Percentiles rank a stretch among this genome's conserved stretches.
Conservation (phyloP, 176 grass and related monocot genomes). For the Olyra latifolia region DNA sequence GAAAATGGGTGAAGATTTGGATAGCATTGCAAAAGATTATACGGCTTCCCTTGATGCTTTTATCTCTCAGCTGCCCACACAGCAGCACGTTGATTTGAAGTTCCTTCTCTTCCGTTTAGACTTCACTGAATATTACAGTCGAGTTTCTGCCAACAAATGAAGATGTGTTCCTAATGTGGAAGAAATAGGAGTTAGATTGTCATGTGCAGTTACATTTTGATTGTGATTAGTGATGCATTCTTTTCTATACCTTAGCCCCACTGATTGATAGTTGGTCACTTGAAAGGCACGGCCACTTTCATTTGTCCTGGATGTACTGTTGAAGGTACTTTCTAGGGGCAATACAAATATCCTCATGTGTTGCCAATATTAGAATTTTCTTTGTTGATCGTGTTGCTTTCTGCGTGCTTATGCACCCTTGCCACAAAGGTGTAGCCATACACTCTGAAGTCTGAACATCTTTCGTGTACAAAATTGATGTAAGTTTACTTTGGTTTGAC, state of each 20-base stretch:
- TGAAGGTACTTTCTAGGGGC: conserved; percentile 13
- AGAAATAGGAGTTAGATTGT: conserved; percentile 32
- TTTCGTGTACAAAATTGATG: conserved; percentile 38
- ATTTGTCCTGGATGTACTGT: not conserved
- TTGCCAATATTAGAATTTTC: not conserved
- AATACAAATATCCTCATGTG: not conserved
- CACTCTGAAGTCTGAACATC: conserved; percentile 18
- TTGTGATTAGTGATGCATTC: conserved; percentile 31
- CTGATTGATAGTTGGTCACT: conserved; percentile 33
- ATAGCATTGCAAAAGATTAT: conserved; percentile 85
- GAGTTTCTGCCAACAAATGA: conserved; percentile 58
- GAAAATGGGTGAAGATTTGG: conserved; percentile 96
- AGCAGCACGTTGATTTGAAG: conserved; percentile 95
- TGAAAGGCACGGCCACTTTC: conserved; percentile 21
- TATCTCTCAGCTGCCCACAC: conserved; percentile 84
- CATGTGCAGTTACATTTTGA: not conserved
- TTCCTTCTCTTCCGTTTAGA: conserved; percentile 93
- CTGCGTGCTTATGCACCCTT: conserved; percentile 15
- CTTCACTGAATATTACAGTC: conserved; percentile 93
- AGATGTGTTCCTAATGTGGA: conserved; percentile 23
- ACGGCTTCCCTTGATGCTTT: conserved; percentile 79
- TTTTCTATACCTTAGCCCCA: conserved; percentile 32
- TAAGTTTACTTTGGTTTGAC: conserved; percentile 33
- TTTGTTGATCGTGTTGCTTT: conserved; percentile 6
- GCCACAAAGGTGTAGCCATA: conserved; percentile 24